These are phyloP conservation scores for Euphorbia schlechtendalii DNA, from an alignment of 441 rosid species.

Conservation along the genomic window DNA sequence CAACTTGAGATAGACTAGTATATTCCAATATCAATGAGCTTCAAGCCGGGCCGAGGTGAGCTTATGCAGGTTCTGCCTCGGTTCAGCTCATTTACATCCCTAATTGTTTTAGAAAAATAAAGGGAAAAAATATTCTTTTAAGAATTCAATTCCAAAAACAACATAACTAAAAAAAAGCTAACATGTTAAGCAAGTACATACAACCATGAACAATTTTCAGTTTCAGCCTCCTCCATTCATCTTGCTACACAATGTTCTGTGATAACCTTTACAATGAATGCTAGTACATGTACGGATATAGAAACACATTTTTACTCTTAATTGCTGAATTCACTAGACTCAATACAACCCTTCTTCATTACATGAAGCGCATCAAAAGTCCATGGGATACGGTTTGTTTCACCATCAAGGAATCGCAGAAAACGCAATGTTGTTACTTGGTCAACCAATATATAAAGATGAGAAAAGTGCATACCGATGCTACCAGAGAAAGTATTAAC, in stretches of 20 bases:
- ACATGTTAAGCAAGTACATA: background rate
- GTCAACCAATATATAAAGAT: conserved; percentile 89
- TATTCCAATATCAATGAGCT: no score
- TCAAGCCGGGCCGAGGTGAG: no score
- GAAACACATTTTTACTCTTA: conserved; percentile 16
- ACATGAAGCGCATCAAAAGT: conserved; percentile 8
- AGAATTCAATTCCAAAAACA: no score
- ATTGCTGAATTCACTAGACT: conserved; percentile 13
- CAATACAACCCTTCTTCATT: conserved; percentile 15
- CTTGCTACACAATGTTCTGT: conserved; percentile 17
- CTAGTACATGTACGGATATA: conserved; percentile 12
- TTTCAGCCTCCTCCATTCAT: conserved; percentile 9
- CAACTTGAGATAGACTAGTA: no score
- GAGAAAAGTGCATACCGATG: conserved; percentile 89
- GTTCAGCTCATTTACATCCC: no score
- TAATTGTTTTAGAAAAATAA: no score
- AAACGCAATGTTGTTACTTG: conserved; percentile 41
- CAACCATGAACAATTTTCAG: background rate
- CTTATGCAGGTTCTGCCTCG: no score
- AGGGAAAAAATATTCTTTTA: no score
- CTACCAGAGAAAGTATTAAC: conserved; percentile 84
- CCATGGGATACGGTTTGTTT: conserved; percentile 6
- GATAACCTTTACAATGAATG: conserved; percentile 14
- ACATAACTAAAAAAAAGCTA: background rate
- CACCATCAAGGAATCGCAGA: conserved; percentile 12